Evolutionary conservation across 768 basidiomycete genomes (phyloP).

Genomic region (Tricholoma sp.): DNA sequence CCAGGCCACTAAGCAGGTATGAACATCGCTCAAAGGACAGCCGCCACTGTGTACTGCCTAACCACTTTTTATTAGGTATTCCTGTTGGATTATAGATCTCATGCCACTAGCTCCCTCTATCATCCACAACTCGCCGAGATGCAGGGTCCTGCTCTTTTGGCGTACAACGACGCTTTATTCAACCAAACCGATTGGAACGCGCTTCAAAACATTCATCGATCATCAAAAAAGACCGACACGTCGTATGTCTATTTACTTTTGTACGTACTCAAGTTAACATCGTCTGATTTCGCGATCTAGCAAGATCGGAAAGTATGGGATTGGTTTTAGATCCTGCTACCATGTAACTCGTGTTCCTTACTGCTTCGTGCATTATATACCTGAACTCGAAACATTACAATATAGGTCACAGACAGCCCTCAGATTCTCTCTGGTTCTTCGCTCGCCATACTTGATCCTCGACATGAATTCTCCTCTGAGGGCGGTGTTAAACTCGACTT

Average conservation of each 20-base stretch:
- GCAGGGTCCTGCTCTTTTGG: constrained; percentile 43
- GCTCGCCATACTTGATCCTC: constrained; percentile 41
- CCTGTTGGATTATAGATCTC: constrained; percentile 33
- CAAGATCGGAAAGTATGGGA: constrained; percentile 49
- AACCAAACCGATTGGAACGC: constrained; percentile 38
- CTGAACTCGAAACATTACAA: neutral
- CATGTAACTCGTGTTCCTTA: constrained; percentile 29
- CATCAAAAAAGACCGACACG: constrained; percentile 40
- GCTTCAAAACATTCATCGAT: constrained; percentile 35
- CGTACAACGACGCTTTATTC: constrained; percentile 42
- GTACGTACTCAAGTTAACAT: neutral
- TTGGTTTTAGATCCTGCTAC: constrained; percentile 48
- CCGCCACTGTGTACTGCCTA: too few species aligned
- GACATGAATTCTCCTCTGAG: constrained; percentile 21
- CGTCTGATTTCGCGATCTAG: constrained; percentile 18
- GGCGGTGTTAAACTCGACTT: constrained; percentile 29
- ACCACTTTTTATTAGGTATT: constrained; percentile 26
- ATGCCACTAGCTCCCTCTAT: constrained; percentile 20
- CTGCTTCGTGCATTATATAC: neutral
- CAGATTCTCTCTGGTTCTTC: constrained; percentile 39
- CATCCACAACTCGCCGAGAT: constrained; percentile 20
- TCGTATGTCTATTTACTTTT: constrained; percentile 26
- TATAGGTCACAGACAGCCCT: constrained; percentile 43
- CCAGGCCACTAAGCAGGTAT: constrained; percentile 37
- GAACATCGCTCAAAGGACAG: neutral